These are phyloP conservation scores for Entomortierella parvispora DNA, from an alignment of 192 early-diverging fungal genomes.

Conservation along the genomic window DNA sequence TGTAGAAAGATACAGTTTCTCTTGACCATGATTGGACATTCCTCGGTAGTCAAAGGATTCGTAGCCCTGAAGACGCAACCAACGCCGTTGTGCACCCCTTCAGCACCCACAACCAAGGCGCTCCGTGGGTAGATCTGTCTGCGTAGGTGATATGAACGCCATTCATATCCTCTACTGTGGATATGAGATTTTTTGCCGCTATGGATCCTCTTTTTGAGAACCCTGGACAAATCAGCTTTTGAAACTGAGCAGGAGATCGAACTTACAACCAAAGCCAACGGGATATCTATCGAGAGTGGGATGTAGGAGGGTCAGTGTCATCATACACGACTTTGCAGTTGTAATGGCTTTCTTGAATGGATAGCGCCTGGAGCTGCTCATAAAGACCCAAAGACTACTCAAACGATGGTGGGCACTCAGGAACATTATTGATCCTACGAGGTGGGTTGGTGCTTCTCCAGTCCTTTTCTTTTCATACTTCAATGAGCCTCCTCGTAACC, in stretches of 20 bases:
- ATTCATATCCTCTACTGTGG: neutral
- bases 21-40: neutral
- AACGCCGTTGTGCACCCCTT: constrained; percentile 6
- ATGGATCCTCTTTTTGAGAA: constrained; percentile 7
- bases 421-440: too few relatives aligned
- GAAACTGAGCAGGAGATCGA: neutral
- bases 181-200: constrained; percentile 3
- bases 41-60: neutral
- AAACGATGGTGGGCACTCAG: too few relatives aligned
- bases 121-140: neutral
- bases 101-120: constrained; percentile 5
- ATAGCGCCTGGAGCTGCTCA: too few relatives aligned
- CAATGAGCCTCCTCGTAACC: neutral
- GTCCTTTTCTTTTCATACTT: too few relatives aligned
- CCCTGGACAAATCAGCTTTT: constrained; percentile 3
- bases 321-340: too few relatives aligned
- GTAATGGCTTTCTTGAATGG: too few relatives aligned
- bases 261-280: neutral
- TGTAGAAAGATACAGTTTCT: neutral
- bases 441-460: too few relatives aligned
- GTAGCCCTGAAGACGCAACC: constrained; percentile 5
- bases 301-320: too few relatives aligned
- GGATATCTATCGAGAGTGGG: too few relatives aligned
- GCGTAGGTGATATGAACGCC: neutral
- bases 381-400: too few relatives aligned